Base-by-base conservation (phyloP, 495 filamentous ascomycete species). In the Xylaria sp. region DNA sequence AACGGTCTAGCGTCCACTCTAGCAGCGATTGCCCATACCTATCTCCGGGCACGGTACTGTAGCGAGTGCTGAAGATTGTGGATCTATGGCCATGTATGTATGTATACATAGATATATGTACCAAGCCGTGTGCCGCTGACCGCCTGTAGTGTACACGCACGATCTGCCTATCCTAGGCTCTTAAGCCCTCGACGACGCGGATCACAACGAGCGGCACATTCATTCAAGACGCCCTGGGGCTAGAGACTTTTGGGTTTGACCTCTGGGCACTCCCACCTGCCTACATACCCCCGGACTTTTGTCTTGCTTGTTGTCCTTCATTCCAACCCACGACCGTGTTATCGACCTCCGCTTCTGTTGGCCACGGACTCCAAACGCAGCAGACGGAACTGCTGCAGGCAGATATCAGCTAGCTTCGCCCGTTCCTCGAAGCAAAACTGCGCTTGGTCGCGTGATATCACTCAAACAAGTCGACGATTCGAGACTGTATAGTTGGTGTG, bases 1-100 rank as follows among this genome's bases (percentile, higher is more conserved):
- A 70, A 53, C 7, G 58, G 43, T 57, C 68, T 70, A 69, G 67
- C 67, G 67, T 61, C 43, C n/a, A 43, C 52, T 69, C 40, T 48
- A 37, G 53, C 29, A 24, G 58, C 37, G 67, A 50, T 52, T 46
- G 41, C n/a, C 66, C 55, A 53, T n/a, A n/a, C n/a, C n/a, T n/a
- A n/a, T n/a, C n/a, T n/a, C n/a, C n/a, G n/a, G n/a, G n/a, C n/a
- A n/a, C n/a, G 66, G 66, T 43, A 48, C 29, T 14, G 33, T 35
- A 59, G 35, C 57, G 57, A 59, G 37, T 37, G 7, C 33, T 31
- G 9, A 46, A 55, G 55, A 52, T 29, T 7, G 58, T 70, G 57
- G 68, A 63, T 53, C 68, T 61, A 17, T 46, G 33, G 57, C 57
- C 57, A 37, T 59, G 19, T 59, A 37, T 21, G 19, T 37, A 21